A percentile compares a stretch with the other conserved stretches of the same genome.
phyloP scores from a whole-genome alignment of 2,329 filamentous ascomycete genomes.

The Raffaelea deltoideospora region DNA sequence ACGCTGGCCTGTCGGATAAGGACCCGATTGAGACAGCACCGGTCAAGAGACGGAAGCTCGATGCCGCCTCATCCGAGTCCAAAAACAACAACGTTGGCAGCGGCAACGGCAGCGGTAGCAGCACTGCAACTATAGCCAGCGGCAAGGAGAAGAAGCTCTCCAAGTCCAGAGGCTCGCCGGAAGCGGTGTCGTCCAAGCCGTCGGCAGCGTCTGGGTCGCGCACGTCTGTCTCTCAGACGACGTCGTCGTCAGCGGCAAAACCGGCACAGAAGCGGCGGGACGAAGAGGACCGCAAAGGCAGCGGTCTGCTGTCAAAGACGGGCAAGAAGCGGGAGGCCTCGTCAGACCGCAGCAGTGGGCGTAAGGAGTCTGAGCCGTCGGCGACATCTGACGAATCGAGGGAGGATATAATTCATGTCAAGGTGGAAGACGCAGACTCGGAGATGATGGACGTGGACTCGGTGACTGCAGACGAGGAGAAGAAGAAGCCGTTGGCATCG shows the following conservation, averaged over 20 bases:
- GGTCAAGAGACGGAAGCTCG: slow-evolving; percentile 41
- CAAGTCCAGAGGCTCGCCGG: slow-evolving; percentile 27
- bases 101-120: not conserved
- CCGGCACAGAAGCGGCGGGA: slow-evolving; percentile 23
- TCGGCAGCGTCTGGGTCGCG: not conserved
- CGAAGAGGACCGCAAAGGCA: slow-evolving; percentile 22
- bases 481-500: no score
- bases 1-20: slow-evolving; percentile 34
- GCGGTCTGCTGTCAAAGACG: slow-evolving; percentile 17
- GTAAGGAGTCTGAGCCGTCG: slow-evolving; percentile 23
- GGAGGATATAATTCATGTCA: slow-evolving; percentile 41
- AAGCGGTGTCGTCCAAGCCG: slow-evolving; percentile 29
- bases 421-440: slow-evolving; percentile 39
- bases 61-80: no score
- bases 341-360: slow-evolving; percentile 22
- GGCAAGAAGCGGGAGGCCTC: slow-evolving; percentile 19
- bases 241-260: slow-evolving; percentile 21
- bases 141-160: slow-evolving; percentile 29
- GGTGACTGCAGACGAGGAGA: no score
- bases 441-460: slow-evolving; percentile 46
- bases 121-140: no score
- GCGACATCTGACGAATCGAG: slow-evolving; percentile 27
- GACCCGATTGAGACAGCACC: slow-evolving; percentile 36
- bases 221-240: no score
- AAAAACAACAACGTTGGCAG: no score